These are phyloP conservation scores for Eutrema salsugineum DNA, from an alignment of 441 rosid genomes.

Conservation along the genomic window DNA sequence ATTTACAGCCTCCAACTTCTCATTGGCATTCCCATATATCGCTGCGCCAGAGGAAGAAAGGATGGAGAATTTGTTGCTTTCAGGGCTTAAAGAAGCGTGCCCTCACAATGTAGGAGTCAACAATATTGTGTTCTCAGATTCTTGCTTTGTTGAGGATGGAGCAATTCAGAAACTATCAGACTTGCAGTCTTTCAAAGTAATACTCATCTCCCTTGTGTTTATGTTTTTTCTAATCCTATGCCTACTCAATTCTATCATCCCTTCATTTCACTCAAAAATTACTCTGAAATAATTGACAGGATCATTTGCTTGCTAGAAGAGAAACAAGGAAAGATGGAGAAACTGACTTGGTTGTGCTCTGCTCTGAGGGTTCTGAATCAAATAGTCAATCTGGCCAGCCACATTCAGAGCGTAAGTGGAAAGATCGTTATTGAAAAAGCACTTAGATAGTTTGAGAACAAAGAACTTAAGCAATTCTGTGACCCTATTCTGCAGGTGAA, in stretches of 20 bases:
- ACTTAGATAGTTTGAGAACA: not conserved
- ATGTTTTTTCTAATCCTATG: not conserved
- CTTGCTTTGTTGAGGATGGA: constrained; percentile 63
- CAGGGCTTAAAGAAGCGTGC: constrained; percentile 69
- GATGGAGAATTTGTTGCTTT: constrained; percentile 64
- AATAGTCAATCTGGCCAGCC: constrained; percentile 35
- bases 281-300: constrained; percentile 40
- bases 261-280: not conserved
- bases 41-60: constrained; percentile 60
- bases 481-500: constrained; percentile 49
- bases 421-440: constrained; percentile 5
- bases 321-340: constrained; percentile 58
- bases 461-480: not conserved
- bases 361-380: constrained; percentile 52
- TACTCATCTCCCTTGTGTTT: not conserved
- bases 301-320: constrained; percentile 56
- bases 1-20: constrained; percentile 64
- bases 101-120: constrained; percentile 39
- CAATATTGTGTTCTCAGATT: constrained; percentile 68
- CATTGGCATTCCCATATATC: constrained; percentile 92
- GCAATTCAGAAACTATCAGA: constrained; percentile 57
- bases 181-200: constrained; percentile 64
- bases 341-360: constrained; percentile 69
- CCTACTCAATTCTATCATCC: not conserved
- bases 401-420: constrained; percentile 58